Conservation (phyloP, 208 protist species). For the Crithidia bombi region DNA sequence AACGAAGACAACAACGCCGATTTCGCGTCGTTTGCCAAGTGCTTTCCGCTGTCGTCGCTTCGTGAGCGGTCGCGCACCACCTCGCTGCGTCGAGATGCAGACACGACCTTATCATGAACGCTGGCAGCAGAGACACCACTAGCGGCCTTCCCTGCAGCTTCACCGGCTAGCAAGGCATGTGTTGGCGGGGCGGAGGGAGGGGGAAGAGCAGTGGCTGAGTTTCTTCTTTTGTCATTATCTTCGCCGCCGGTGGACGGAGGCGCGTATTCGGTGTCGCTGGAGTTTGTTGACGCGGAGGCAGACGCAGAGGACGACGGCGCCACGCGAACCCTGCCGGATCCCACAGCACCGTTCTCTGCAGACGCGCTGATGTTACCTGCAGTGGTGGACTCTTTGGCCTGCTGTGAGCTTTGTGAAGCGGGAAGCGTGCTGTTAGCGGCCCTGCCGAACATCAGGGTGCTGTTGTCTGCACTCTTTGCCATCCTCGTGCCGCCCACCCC, state of each 20-base stretch:
- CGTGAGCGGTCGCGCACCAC: neutral
- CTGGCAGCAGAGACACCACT: no score
- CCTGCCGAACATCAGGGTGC: neutral
- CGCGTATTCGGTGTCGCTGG: constrained; percentile 26
- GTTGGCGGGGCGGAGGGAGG: neutral
- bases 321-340: constrained; percentile 5
- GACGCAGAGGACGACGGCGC: constrained; percentile 2
- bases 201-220: neutral
- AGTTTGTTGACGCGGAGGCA: neutral
- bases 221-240: neutral
- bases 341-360: neutral
- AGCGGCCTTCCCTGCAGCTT: neutral
- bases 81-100: neutral
- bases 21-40: neutral
- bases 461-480: neutral
- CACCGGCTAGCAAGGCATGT: neutral
- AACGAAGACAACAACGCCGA: neutral
- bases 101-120: neutral
- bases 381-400: neutral
- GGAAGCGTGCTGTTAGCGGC: neutral
- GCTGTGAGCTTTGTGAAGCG: neutral
- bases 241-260: constrained; percentile 2
- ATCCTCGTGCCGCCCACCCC: neutral
- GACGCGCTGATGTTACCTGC: neutral
- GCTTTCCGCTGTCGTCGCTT: neutral